Percentiles rank a stretch among this genome's conserved stretches.
phyloP scores from a whole-genome alignment of 2,329 filamentous ascomycete species.

The Huntiella omanensis region DNA sequence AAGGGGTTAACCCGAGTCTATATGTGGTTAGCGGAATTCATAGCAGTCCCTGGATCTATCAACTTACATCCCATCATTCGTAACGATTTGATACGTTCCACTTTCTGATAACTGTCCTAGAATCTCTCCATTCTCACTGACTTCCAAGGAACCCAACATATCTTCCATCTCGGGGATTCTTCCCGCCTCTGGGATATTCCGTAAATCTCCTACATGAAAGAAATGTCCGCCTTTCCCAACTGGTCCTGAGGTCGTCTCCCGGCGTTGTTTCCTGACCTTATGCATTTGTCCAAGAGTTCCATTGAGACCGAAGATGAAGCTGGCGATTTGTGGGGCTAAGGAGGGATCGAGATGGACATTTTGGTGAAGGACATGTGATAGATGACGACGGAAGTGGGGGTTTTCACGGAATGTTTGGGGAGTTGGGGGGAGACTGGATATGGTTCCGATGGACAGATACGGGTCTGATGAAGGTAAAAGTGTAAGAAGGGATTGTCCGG shows the following conservation, averaged over 20 bases:
- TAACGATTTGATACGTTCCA: slow-evolving; percentile 44
- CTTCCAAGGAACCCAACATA: slow-evolving; percentile 49
- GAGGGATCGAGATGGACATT: slow-evolving; percentile 38
- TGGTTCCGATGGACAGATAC: slow-evolving; percentile 38
- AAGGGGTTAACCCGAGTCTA: slow-evolving; percentile 31
- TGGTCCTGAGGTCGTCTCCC: slow-evolving; percentile 21
- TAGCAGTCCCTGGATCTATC: slow-evolving; percentile 8
- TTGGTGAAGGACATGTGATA: slow-evolving; percentile 35
- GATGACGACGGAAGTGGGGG: slow-evolving; percentile 35
- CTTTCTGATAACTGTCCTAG: slow-evolving; percentile 39
- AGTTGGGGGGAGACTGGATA: slow-evolving; percentile 39
- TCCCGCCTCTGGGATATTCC: slow-evolving; percentile 48
- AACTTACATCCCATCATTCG: slow-evolving; percentile 48
- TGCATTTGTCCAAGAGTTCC: slow-evolving; percentile 18
- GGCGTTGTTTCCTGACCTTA: slow-evolving; percentile 1
- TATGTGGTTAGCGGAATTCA: neutral
- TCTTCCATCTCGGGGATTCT: slow-evolving; percentile 52
- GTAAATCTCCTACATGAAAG: slow-evolving; percentile 39
- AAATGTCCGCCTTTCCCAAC: slow-evolving; percentile 43
- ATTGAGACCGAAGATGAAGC: slow-evolving; percentile 39
- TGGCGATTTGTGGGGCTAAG: slow-evolving; percentile 32
- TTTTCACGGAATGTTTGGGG: slow-evolving; percentile 42
- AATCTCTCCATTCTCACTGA: slow-evolving; percentile 36
- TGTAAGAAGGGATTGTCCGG: slow-evolving; percentile 34
- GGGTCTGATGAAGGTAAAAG: slow-evolving; percentile 38